Conservation (phyloP, 257 asterid genomes). For the Marsdenia floribunda region DNA sequence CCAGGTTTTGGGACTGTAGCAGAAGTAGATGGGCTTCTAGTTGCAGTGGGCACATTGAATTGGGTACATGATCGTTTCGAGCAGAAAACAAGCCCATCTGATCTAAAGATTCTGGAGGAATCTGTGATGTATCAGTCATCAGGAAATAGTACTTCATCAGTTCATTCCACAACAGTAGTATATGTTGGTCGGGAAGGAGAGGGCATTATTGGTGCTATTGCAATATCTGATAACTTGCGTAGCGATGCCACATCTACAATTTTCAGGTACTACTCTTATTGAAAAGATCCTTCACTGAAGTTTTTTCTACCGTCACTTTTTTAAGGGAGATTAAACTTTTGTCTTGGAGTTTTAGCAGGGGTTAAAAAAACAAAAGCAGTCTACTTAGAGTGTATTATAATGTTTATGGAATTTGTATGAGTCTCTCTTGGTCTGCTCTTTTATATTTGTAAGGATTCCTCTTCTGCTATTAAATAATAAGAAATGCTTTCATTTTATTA, state of each 20-base stretch:
- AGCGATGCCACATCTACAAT: constrained; percentile 71
- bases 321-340: background rate
- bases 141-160: constrained; percentile 44
- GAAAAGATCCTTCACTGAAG: background rate
- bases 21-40: constrained; percentile 87
- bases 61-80: constrained; percentile 89
- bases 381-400: background rate
- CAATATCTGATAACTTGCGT: constrained; percentile 77
- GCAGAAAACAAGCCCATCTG: constrained; percentile 42
- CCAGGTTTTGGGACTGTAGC: constrained; percentile 96
- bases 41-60: constrained; percentile 84
- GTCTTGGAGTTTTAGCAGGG: background rate
- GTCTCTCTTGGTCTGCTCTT: background rate
- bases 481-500: background rate
- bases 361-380: background rate
- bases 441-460: background rate
- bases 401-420: background rate
- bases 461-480: background rate
- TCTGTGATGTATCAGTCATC: constrained; percentile 54
- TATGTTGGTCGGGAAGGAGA: constrained; percentile 95
- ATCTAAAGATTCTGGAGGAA: constrained; percentile 60
- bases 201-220: constrained; percentile 89
- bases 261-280: constrained; percentile 40
- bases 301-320: background rate
- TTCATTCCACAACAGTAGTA: constrained; percentile 76